Evolutionary conservation across 257 asterid genomes (phyloP).

Genomic region (Solanum arcanum): DNA sequence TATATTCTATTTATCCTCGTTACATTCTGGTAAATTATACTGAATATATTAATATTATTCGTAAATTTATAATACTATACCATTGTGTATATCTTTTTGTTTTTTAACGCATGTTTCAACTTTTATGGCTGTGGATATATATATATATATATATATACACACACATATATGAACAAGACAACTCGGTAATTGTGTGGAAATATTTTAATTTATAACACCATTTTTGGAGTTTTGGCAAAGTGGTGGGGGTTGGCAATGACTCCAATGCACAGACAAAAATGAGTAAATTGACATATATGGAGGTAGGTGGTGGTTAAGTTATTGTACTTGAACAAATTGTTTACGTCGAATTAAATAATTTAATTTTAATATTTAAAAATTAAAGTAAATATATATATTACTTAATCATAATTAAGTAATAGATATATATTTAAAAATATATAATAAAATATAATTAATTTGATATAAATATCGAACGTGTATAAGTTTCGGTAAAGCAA

Average conservation of each 20-base stretch:
- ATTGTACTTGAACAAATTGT: fast-evolving
- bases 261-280: neutral
- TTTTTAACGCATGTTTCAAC: neutral
- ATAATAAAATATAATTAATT: neutral
- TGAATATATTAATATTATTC: no score
- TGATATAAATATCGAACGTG: neutral
- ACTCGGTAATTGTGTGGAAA: neutral
- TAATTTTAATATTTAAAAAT: neutral
- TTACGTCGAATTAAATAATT: neutral
- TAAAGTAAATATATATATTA: no score
- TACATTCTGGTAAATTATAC: no score
- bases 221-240: neutral
- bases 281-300: neutral
- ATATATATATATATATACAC: neutral
- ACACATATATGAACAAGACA: neutral
- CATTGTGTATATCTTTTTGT: neutral
- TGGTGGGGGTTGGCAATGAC: neutral
- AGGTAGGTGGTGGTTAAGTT: neutral
- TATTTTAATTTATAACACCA: neutral
- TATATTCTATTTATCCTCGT: no score
- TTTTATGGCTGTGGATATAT: neutral
- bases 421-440: neutral
- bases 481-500: neutral
- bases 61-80: no score
- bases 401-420: neutral